A percentile compares a stretch with the other conserved stretches of the same genome.
These are phyloP conservation scores for Dorcoceras hygrometricum DNA, from an alignment of 257 asterid genomes.

Conservation along the genomic window DNA sequence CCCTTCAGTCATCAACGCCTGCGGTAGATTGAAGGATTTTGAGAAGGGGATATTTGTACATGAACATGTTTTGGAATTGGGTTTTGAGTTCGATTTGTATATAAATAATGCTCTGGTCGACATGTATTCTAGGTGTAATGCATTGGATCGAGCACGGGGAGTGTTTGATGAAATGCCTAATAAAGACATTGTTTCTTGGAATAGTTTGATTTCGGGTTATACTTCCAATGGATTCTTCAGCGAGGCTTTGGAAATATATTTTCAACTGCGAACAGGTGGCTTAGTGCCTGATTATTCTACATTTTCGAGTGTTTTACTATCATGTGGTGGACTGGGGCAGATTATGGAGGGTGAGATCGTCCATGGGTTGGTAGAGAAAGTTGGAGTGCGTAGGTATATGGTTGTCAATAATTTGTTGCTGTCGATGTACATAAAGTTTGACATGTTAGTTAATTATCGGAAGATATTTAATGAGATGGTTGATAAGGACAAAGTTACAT, in stretches of 20 bases:
- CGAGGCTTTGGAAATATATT: conserved; percentile 54
- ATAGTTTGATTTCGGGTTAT: conserved; percentile 74
- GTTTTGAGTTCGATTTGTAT: conserved; percentile 61
- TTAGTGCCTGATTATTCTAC: conserved; percentile 57
- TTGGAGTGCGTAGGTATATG: conserved; percentile 48
- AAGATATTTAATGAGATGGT: conserved; percentile 58
- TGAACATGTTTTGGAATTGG: conserved; percentile 44
- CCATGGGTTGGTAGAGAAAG: conserved; percentile 65
- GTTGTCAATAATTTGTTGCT: conserved; percentile 57
- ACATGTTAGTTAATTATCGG: conserved; percentile 38
- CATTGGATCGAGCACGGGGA: conserved; percentile 42
- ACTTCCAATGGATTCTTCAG: conserved; percentile 59
- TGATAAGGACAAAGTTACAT: conserved; percentile 56
- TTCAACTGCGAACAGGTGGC: conserved; percentile 36
- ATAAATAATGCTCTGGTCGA: conserved; percentile 63
- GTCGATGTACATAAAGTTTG: conserved; percentile 67
- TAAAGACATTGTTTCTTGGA: conserved; percentile 78
- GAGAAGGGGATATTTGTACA: conserved; percentile 50
- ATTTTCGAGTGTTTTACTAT: conserved; percentile 45
- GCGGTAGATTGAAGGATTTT: conserved; percentile 54
- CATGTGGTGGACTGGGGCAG: conserved; percentile 62
- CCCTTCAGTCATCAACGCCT: conserved; percentile 73
- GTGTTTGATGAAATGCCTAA: conserved; percentile 65
- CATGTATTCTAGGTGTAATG: conserved; percentile 60
- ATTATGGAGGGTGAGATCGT: conserved; percentile 52